These are phyloP conservation scores for Rhizopus stolonifer DNA, from an alignment of 371 early-diverging fungal genomes.

Conservation along the genomic window DNA sequence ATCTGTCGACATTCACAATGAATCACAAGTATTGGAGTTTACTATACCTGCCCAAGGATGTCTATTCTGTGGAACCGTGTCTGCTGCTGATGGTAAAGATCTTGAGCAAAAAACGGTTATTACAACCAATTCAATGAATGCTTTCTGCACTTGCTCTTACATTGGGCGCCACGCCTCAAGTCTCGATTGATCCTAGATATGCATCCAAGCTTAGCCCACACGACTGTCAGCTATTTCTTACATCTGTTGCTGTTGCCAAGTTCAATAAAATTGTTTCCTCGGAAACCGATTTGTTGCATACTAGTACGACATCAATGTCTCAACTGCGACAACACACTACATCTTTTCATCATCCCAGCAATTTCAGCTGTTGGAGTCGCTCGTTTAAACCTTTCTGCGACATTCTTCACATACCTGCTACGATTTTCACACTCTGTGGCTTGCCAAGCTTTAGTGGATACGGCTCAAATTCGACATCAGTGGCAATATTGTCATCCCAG, in stretches of 20 bases:
- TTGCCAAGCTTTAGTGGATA: conserved; percentile 2
- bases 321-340: conserved; percentile 1
- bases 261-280: background rate
- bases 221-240: background rate
- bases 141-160: conserved; percentile 1
- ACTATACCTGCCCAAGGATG: background rate
- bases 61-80: background rate
- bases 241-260: background rate
- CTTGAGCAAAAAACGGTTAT: conserved; percentile 3
- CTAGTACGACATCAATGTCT: background rate
- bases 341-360: conserved; percentile 1
- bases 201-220: background rate
- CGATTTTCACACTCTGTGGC: conserved; percentile 5
- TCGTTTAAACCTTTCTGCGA: background rate
- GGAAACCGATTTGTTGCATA: background rate
- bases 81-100: conserved; percentile 1
- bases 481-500: conserved; percentile 2
- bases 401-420: conserved; percentile 2
- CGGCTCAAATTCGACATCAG: conserved; percentile 4
- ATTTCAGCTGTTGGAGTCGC: background rate
- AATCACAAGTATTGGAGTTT: background rate
- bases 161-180: background rate
- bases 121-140: background rate
- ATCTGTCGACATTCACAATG: conserved; percentile 3
- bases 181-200: background rate